These are phyloP conservation scores for Obelidium mucronatum DNA, from an alignment of 192 early-diverging fungal species.

Conservation along the genomic window DNA sequence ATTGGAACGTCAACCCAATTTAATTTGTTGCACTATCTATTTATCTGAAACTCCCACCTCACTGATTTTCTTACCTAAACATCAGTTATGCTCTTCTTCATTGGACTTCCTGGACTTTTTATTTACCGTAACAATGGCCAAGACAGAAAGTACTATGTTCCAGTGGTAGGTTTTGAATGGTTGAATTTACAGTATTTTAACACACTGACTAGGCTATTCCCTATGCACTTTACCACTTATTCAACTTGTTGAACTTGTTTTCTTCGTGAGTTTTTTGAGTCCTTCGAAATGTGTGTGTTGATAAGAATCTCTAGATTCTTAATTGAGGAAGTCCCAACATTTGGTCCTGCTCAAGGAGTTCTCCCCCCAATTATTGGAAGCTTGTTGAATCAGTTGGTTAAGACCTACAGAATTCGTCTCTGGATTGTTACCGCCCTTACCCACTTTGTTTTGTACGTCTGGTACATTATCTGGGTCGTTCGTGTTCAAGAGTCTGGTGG, in stretches of 20 bases:
- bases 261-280: not conserved
- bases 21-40: no score
- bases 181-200: not conserved
- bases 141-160: not conserved
- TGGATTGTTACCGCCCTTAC: not conserved
- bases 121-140: not conserved
- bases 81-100: constrained; percentile 23
- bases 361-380: not conserved
- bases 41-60: no score
- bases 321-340: not conserved
- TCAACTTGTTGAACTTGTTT: not conserved
- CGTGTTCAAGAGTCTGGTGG: constrained; percentile 8
- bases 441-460: constrained; percentile 10
- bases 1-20: no score
- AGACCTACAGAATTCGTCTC: constrained; percentile 14
- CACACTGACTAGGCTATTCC: not conserved
- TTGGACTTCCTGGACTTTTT: constrained; percentile 8
- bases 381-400: not conserved
- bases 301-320: not conserved
- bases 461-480: constrained; percentile 14
- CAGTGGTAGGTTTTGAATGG: not conserved
- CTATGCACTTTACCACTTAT: not conserved
- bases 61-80: no score
- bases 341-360: not conserved
- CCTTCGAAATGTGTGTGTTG: not conserved